Evolutionary conservation across 2,329 filamentous ascomycete species (phyloP).

Genomic region (Chrysoporthe cubensis): DNA sequence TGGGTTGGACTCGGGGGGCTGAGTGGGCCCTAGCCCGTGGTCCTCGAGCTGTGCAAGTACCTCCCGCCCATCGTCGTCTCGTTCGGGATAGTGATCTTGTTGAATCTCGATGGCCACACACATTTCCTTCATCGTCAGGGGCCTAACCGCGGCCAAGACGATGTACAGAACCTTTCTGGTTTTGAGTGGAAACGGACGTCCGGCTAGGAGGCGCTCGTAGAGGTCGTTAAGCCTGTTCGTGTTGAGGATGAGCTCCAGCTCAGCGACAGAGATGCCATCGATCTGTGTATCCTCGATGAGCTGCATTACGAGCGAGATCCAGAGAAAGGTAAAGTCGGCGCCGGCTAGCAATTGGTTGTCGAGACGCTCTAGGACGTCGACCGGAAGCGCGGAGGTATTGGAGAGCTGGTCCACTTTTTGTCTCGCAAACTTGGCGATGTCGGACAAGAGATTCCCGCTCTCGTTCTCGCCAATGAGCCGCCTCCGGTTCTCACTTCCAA

Average conservation of each 20-base stretch:
- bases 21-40: not conserved
- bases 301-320: slow-evolving; percentile 5
- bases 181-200: not conserved
- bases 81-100: slow-evolving; percentile 2
- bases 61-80: not conserved
- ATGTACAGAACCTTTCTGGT: not conserved
- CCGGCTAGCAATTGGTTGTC: not conserved
- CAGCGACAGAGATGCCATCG: not conserved
- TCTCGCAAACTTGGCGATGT: slow-evolving; percentile 2
- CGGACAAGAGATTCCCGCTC: not conserved
- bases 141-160: not conserved
- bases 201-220: not conserved
- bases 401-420: not conserved
- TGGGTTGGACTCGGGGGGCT: not conserved
- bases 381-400: not conserved
- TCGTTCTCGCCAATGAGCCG: not conserved
- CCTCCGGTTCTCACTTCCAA: not conserved
- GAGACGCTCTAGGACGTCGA: not conserved
- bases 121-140: slow-evolving; percentile 3
- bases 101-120: not conserved
- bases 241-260: not conserved
- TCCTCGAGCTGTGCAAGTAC: not conserved
- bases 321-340: slow-evolving; percentile 3
- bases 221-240: not conserved
- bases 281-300: slow-evolving; percentile 1